These are phyloP conservation scores for Exutisphaerella laricina DNA, from an alignment of 2,329 filamentous ascomycete genomes.

Conservation along the genomic window DNA sequence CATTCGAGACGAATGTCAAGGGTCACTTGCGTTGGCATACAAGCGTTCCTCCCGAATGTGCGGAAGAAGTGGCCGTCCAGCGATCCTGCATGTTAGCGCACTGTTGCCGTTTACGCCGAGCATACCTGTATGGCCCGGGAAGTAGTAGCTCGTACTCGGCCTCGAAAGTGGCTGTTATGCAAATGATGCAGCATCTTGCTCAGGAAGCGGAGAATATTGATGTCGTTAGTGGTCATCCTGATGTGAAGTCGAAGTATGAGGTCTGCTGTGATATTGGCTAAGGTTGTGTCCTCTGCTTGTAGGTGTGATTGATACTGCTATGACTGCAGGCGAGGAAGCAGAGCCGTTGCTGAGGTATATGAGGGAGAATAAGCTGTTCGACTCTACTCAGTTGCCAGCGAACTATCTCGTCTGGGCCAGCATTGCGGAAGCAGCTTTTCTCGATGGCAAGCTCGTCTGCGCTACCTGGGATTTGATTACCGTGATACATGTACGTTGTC, in stretches of 20 bases:
- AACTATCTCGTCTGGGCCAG: conserved; percentile 36
- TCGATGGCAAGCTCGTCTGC: conserved; percentile 33
- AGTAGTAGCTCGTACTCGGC: conserved; percentile 4
- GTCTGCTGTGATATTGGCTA: too few species aligned
- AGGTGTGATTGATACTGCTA: conserved; percentile 17
- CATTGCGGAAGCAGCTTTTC: conserved; percentile 36
- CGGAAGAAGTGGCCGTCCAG: too few species aligned
- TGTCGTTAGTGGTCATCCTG: conserved; percentile 8
- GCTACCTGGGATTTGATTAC: conserved; percentile 18
- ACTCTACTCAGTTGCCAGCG: conserved; percentile 16
- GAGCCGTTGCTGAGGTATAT: conserved; percentile 8
- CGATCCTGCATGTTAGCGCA: conserved; percentile 31
- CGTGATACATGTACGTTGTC: too few species aligned
- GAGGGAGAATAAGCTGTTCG: conserved; percentile 3
- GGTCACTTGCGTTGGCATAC: conserved; percentile 34
- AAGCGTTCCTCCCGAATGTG: conserved; percentile 34
- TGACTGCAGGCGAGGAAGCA: neutral
- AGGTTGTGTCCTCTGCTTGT: too few species aligned
- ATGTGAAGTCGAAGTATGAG: too few species aligned
- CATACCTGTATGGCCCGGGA: neutral
- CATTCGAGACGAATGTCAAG: conserved; percentile 28
- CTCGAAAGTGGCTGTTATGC: conserved; percentile 5
- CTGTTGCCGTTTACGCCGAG: neutral
- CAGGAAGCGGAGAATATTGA: neutral
- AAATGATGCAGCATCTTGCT: conserved; percentile 1